Evolutionary conservation across 176 grass and related monocot genomes (phyloP), one percentile per base, ranked within the genome.

Genomic region (Dendrocalamus sinicus): DNA sequence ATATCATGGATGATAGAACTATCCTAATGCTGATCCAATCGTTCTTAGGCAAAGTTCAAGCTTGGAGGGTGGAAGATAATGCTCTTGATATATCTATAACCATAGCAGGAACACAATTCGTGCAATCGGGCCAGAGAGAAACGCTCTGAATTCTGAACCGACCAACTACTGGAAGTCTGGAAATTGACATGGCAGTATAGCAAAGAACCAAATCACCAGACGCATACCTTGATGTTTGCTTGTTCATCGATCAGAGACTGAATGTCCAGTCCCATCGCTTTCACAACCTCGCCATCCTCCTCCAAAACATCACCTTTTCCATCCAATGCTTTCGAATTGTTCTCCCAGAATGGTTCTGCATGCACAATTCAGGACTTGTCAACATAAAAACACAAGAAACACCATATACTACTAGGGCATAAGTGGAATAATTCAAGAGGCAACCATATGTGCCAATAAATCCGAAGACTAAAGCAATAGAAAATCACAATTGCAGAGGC

Each of bases 211-310:
- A 20, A 23, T 9, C 67, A 45, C 22, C 11, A 61, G 64, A 44
- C 0, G 37, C 44, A 72, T 72, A 89, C 71, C 77, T 90, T 90
- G 72, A 82, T 86, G 57, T 81, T 86, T 77, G 77, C 78, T 62
- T 86, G 88, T 13, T 81, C 83, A 44, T 90, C 62, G 44, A 90
- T 64, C 71, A 86, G 83, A 62, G 83, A 81, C 78, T 90, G 83
- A 58, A 89, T 86, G 39, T 89, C 83, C 58, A 81, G 72, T 23
- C 37, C 83, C 78, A 86, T 54, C 8, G 78, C 88, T 86, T 84
- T 81, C 70, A 81, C 16, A 70, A 86, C 17, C 19, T 58, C 63
- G 32, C 0, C 77, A 81, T 63, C 52, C 24, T 70, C 70, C 43
- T 81, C 78, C 41, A 52, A 82, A 82, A 44, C 35, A 72, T 70